These are phyloP conservation scores for Fusarium sp. DNA, from an alignment of 2,329 filamentous ascomycete species.

Conservation along the genomic window DNA sequence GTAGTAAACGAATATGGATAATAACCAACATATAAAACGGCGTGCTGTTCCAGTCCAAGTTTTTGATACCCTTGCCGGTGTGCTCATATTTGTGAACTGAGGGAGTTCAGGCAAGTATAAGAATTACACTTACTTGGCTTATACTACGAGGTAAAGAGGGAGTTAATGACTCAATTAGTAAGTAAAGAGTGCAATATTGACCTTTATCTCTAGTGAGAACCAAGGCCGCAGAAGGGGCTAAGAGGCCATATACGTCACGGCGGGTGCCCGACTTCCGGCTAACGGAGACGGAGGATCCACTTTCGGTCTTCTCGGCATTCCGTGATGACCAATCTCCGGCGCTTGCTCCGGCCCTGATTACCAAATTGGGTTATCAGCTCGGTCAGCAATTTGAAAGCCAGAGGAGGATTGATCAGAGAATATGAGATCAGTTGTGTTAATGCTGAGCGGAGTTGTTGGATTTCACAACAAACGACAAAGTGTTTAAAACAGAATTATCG, in stretches of 20 bases:
- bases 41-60: conserved; percentile 19
- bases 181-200: too few species aligned
- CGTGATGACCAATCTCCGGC: conserved; percentile 17
- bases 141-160: background rate
- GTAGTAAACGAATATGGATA: conserved; percentile 32
- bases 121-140: conserved; percentile 4
- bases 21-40: conserved; percentile 38
- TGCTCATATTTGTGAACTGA: conserved; percentile 15
- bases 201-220: too few species aligned
- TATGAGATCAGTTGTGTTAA: too few species aligned
- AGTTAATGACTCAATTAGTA: background rate
- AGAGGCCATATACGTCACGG: background rate
- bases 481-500: background rate
- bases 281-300: conserved; percentile 14
- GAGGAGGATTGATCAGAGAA: background rate
- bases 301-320: conserved; percentile 14
- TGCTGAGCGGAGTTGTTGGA: too few species aligned
- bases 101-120: background rate
- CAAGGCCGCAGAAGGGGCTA: background rate
- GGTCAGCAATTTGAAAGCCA: background rate
- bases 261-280: conserved; percentile 3
- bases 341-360: background rate
- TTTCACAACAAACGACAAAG: too few species aligned
- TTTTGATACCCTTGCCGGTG: conserved; percentile 6
- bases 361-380: background rate